Percentiles rank a stretch among this genome's conserved stretches.
Evolutionary conservation across 495 filamentous ascomycete genomes (phyloP).

Genomic region (Podospora fimiseda): DNA sequence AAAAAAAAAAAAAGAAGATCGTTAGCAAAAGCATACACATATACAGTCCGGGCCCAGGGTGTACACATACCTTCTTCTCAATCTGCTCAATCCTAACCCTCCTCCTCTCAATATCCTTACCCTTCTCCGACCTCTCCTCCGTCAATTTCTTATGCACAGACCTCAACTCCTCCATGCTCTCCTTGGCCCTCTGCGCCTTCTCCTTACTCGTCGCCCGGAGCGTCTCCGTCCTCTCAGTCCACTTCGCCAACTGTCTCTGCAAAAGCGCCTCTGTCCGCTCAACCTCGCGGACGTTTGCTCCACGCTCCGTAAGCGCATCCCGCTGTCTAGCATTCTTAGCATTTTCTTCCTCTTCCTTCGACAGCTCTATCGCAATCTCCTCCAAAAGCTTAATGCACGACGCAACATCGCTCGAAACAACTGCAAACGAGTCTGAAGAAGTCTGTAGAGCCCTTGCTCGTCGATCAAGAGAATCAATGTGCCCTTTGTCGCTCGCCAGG

Average conservation of each 20-base stretch:
- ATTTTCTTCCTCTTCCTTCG: conserved; percentile 85
- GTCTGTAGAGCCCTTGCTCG: conserved; percentile 86
- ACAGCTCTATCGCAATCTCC: conserved; percentile 73
- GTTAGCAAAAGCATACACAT: conserved; percentile 27
- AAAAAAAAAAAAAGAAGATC: too few relatives aligned
- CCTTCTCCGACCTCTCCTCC: conserved; percentile 78
- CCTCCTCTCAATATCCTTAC: conserved; percentile 82
- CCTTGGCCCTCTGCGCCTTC: conserved; percentile 71
- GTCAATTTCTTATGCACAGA: conserved; percentile 71
- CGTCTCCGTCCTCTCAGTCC: conserved; percentile 77
- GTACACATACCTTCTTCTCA: conserved; percentile 80
- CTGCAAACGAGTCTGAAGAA: conserved; percentile 77
- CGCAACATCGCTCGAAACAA: conserved; percentile 75
- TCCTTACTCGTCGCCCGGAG: conserved; percentile 69
- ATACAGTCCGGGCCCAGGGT: too few relatives aligned
- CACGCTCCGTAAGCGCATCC: conserved; percentile 79
- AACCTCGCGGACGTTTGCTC: conserved; percentile 83
- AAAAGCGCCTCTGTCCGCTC: conserved; percentile 80
- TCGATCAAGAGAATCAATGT: conserved; percentile 81
- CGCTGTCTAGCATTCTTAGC: conserved; percentile 69
- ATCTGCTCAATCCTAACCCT: conserved; percentile 92
- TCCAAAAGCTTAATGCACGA: conserved; percentile 83
- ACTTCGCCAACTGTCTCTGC: conserved; percentile 74
- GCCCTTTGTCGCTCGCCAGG: conserved; percentile 65
- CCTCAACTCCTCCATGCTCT: conserved; percentile 84